Percentiles rank a stretch among this genome's conserved stretches.
phyloP scores from a whole-genome alignment of 208 protist species.

The Trypanosoma cruzi region DNA sequence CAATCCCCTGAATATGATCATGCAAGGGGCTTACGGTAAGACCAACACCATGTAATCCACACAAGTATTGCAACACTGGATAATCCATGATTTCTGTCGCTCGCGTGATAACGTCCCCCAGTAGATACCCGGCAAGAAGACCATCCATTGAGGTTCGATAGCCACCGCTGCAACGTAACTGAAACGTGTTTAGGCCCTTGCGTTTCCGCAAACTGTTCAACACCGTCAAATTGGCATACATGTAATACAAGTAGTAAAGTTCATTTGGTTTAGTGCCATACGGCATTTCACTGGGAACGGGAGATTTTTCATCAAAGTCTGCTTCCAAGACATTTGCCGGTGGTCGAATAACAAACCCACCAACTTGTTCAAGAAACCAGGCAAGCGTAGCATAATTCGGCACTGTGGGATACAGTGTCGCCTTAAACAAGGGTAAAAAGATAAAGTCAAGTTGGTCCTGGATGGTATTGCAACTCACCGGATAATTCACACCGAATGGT shows the following conservation, averaged over 20 bases:
- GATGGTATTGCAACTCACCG: constrained; percentile 77
- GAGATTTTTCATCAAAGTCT: constrained; percentile 63
- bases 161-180: constrained; percentile 93
- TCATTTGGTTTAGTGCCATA: constrained; percentile 92
- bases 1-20: constrained; percentile 97
- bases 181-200: constrained; percentile 76
- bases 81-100: constrained; percentile 94
- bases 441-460: constrained; percentile 96
- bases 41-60: constrained; percentile 96
- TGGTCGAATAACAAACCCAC: constrained; percentile 88
- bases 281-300: constrained; percentile 61
- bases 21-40: constrained; percentile 96
- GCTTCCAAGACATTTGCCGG: constrained; percentile 39
- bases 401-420: constrained; percentile 83
- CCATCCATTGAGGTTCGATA: constrained; percentile 89
- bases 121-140: constrained; percentile 94
- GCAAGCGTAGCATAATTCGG: constrained; percentile 79
- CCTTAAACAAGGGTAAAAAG: constrained; percentile 98
- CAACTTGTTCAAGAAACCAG: constrained; percentile 92
- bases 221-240: constrained; percentile 97
- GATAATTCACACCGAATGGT: constrained; percentile 39
- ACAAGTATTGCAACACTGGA: constrained; percentile 98
- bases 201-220: constrained; percentile 94
- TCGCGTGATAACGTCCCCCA: constrained; percentile 95
- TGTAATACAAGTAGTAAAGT: constrained; percentile 98